phyloP scores from a whole-genome alignment of 176 grass and related monocot genomes.

The Lolium rigidum region DNA sequence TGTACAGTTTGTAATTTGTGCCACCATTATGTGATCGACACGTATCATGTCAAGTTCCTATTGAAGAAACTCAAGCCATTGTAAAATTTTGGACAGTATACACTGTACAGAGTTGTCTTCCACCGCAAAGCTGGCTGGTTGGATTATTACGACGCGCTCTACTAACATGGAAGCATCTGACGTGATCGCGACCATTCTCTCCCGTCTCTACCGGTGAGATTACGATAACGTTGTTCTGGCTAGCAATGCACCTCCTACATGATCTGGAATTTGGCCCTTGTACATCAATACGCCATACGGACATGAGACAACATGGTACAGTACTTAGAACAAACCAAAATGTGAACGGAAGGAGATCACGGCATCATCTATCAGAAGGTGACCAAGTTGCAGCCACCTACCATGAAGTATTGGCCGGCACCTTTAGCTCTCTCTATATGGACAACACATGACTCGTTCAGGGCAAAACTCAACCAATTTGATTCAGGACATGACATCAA shows the following conservation, averaged over 20 bases:
- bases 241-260: slow-evolving; percentile 26
- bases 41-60: not conserved
- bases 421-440: not conserved
- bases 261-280: slow-evolving; percentile 9
- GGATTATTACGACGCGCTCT: not conserved
- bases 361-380: not conserved
- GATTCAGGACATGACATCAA: slow-evolving; percentile 27
- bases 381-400: not conserved
- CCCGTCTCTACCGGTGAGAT: not conserved
- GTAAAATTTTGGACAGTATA: not conserved
- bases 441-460: not conserved
- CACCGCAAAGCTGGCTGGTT: not conserved
- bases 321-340: not conserved
- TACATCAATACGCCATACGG: not conserved
- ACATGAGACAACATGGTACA: not conserved
- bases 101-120: not conserved
- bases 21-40: not conserved
- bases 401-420: slow-evolving; percentile 9
- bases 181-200: not conserved
- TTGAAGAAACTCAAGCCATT: not conserved
- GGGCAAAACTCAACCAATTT: slow-evolving; percentile 18
- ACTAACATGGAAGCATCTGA: not conserved
- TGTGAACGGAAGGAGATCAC: not conserved
- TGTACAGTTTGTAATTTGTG: not conserved
- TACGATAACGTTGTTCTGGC: slow-evolving; percentile 28